A percentile compares a stretch with the other conserved stretches of the same genome.
phyloP scores from a whole-genome alignment of 2,329 filamentous ascomycete genomes.

The Aspergillus pseudoviridinutans region DNA sequence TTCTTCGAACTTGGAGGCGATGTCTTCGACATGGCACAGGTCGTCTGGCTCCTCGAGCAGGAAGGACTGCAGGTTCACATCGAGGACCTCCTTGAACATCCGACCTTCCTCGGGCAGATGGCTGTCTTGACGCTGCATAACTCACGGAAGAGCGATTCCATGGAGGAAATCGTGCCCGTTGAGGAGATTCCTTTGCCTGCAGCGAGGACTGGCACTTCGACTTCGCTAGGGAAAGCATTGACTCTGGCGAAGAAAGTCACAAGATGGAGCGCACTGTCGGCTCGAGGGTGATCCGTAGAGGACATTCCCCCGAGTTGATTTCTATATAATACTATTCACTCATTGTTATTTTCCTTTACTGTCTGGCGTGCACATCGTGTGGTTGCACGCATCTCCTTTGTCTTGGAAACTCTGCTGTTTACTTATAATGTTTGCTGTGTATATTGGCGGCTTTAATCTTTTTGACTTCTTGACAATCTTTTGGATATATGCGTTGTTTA shows the following conservation, averaged over 20 bases:
- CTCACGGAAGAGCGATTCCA: constrained; percentile 4
- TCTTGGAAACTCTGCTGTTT: background rate
- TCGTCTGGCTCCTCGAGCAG: constrained; percentile 40
- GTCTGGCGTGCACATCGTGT: background rate
- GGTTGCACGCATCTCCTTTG: background rate
- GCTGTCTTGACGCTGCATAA: constrained; percentile 30
- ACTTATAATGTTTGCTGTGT: background rate
- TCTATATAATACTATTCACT: constrained; percentile 1
- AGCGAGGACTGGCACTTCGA: constrained; percentile 19
- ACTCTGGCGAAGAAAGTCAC: constrained; percentile 27
- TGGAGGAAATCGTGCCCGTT: constrained; percentile 12
- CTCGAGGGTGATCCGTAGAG: constrained; percentile 13
- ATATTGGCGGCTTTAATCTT: background rate
- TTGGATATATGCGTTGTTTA: background rate
- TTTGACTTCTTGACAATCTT: background rate
- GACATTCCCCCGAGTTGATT: no score
- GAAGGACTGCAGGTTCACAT: constrained; percentile 37
- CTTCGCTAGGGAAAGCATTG: constrained; percentile 22
- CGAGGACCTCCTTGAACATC: constrained; percentile 39
- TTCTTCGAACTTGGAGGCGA: constrained; percentile 43
- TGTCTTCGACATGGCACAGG: constrained; percentile 38
- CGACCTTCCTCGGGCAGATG: constrained; percentile 41
- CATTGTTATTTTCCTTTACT: background rate
- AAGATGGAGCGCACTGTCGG: constrained; percentile 22
- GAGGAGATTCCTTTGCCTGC: constrained; percentile 8